Base-by-base conservation (phyloP, 139 green algal species). In the Coelastrella sp. region DNA sequence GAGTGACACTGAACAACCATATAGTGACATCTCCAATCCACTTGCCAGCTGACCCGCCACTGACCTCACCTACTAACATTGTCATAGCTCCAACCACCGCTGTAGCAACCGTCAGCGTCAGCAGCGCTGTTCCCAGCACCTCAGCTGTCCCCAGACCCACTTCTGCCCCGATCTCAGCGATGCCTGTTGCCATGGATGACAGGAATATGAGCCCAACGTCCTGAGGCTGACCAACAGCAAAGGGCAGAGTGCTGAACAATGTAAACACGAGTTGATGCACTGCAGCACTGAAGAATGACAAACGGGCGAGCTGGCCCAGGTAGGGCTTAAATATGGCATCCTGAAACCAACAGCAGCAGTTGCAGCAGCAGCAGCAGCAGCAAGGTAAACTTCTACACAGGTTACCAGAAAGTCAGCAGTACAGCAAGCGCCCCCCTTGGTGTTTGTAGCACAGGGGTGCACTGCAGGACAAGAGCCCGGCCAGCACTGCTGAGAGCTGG, bases 181-280 rank as follows among this genome's bases (percentile, higher is more conserved):
- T 93, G 15, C 90, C 93, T 0, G 92, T 94, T 58, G 96, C 95
- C 91, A 98, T 97, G 10, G 95, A 90, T 7, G 90, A 95, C 90
- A 98, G 90, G 81, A 98, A 97, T 70, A 98, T 98, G 17, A 98
- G 92, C 14, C 96, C 96, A 10, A 97, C 95, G 76, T 97, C 94
- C 84, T 95, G 84, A 15, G 86, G 82, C 92, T 98, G 94, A 6
- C 96, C 96, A 11, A 98, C 93, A 5, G 96, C 96, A 91, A 96
- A 98, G 0, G 94, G 94, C 82, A 98, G 90, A n/a, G 57, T 93
- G 92, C 84, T 94, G 35, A 92, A 82, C 0, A 89, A 5, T 9
- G 87, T 93, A 57, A 98, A 97, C 0, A 95, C 88, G 1, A 94
- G 74, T 88, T 98, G 96, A 92, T 98, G 96, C 3, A 98, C 25